Evolutionary conservation across 225 moss, liverwort and hornwort species (phyloP).

Genomic region (Climacium dendroides): DNA sequence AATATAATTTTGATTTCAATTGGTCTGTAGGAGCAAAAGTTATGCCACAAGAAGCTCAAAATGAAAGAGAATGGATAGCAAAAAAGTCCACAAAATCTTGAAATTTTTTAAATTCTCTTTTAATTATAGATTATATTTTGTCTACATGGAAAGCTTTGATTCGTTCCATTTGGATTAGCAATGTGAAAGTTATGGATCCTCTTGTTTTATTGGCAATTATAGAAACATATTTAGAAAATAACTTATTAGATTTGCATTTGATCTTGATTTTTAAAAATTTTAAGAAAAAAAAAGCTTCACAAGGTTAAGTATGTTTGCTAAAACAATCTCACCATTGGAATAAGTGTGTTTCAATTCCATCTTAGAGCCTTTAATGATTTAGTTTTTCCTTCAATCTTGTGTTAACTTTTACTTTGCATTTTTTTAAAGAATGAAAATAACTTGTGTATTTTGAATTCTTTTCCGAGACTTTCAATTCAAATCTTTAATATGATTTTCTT

Average conservation of each 20-base stretch:
- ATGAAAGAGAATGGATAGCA: accelerated
- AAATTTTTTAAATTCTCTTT: not conserved
- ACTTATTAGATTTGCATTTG: accelerated
- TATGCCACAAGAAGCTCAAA: too few species aligned
- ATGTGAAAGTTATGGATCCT: not conserved
- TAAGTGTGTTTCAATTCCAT: not conserved
- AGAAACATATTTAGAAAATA: not conserved
- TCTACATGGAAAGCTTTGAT: not conserved
- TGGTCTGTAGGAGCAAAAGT: accelerated
- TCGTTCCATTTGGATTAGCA: not conserved
- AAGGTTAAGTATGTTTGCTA: not conserved
- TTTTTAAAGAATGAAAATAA: not conserved
- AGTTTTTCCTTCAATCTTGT: too few species aligned
- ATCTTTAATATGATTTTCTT: not conserved
- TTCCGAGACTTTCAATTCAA: too few species aligned
- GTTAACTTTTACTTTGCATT: too few species aligned
- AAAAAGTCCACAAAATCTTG: not conserved
- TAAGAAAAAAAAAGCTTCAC: not conserved
- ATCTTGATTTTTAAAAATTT: not conserved
- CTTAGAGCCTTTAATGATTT: not conserved
- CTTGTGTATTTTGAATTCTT: too few species aligned
- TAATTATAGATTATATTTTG: not conserved
- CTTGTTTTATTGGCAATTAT: not conserved
- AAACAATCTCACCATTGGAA: not conserved
- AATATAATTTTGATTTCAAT: too few species aligned